These are phyloP conservation scores for Alnus rubra DNA, from an alignment of 306 rosid species.

Conservation along the genomic window DNA sequence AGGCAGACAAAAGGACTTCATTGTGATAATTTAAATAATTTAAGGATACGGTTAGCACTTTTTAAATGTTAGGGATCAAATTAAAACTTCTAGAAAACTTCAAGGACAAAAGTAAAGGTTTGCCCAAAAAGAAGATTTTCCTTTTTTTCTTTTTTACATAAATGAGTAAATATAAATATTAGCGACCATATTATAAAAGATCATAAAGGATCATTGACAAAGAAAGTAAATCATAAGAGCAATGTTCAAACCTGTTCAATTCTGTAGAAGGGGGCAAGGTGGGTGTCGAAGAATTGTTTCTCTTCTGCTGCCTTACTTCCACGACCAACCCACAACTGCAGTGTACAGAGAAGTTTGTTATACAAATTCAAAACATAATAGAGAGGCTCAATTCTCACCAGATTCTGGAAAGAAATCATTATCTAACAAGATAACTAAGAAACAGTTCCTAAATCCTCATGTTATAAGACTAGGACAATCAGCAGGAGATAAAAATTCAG, in stretches of 20 bases:
- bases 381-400: slow-evolving; percentile 19
- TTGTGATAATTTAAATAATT: background rate
- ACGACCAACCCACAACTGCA: slow-evolving; percentile 96
- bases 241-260: slow-evolving; percentile 73
- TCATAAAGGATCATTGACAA: no score
- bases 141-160: no score
- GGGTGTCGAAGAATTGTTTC: slow-evolving; percentile 81
- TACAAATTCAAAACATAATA: slow-evolving; percentile 15
- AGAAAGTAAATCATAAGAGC: background rate
- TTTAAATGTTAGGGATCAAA: background rate
- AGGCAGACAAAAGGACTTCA: no score
- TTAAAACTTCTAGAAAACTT: background rate
- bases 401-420: slow-evolving; percentile 13
- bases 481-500: background rate
- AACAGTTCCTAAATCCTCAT: background rate
- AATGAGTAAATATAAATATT: no score
- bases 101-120: background rate
- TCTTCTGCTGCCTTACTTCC: slow-evolving; percentile 94
- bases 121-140: no score
- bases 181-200: no score
- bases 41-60: background rate
- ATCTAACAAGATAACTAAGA: background rate
- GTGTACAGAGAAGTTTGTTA: slow-evolving; percentile 16
- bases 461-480: background rate
- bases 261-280: slow-evolving; percentile 95